Base-by-base conservation (phyloP, 345 rosid species). In the Eucalyptus virginea region DNA sequence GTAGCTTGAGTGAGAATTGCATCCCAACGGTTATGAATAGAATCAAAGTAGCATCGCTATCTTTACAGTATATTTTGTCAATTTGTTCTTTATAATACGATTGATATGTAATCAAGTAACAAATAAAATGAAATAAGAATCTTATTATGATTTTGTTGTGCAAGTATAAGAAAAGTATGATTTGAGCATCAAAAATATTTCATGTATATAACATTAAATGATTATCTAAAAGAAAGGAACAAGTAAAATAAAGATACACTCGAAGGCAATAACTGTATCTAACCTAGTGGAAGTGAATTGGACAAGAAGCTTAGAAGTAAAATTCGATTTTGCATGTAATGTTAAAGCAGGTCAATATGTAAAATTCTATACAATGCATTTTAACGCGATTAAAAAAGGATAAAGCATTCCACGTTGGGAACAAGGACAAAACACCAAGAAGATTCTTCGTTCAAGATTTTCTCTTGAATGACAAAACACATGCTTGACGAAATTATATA, bases 11-110 rank as follows among this genome's bases (percentile, higher is more conserved):
- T 5, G 44, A 72, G 44, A 42, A 37, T 34, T 16, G 11, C 5
- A 62, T 5, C 32, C 4, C 32, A 6, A 62, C 1, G 6, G 11
- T 16, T 4, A 34, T n/a, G 77, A 14, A 10, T 34, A 1, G 23
- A 23, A 34, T 69, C 81, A 11, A 19, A 34, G 12, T 9, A 69
- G 42, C 11, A 18, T 4, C 4, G 3, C 12, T 23, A 0, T 34
- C 4, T 3, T 18, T n/a, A 65, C 1, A 6, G 2, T 65, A 15
- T 65, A 4, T 11, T 21, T 4, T 4, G 81, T 72, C 3, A 3
- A 21, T 18, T 34, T 6, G 44, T 37, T 42, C 2, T 37, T 19
- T 11, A 72, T 19, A 21, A 21, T 72, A 5, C 15, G 2, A 72
- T 37, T 6, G 14, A 72, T 21, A 5, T 0, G 2, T 37, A 72